Evolutionary conservation across 2,329 filamentous ascomycete genomes (phyloP), one percentile per base, ranked within the genome.

Genomic region (Talaromyces pinophilus): DNA sequence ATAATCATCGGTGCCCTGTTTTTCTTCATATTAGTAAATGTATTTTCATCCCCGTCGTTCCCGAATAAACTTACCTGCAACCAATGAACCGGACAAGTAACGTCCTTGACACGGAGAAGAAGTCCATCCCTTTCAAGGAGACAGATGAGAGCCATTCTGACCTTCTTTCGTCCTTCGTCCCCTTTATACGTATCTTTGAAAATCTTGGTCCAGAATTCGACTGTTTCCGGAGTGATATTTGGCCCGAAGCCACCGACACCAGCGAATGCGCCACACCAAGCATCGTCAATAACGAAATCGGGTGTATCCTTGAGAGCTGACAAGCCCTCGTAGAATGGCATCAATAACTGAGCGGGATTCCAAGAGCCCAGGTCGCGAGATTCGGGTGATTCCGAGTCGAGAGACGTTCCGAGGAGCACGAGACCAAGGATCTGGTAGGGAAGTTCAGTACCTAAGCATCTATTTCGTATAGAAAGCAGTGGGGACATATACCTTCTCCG

Each of bases 1-100:
- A 33, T 54, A 62, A 46, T 67, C 65, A 42, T 67, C 65, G 6
- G 61, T 61, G 11, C 65, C 61, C 61, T 67, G 38, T 64, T 64
- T 35, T 30, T 3, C 19, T 17, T 38, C 5, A 17, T 13, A 13
- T 25, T 50, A 25, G 33, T 82, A 72, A 66, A 80, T 4, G 10
- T 8, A 30, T 17, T 5, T 5, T 13, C 22, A 40, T 63, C 25
- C 19, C 82, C 25, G 82, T 80, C 8, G 68, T 73, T 70, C 83
- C 83, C 80, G 13, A 72, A 42, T 8, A 48, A 30, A 50, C 65
- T 80, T 22, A 81, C 78, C 71, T 79, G 63, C 68, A 83, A 67
- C 82, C 81, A 83, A 62, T 82, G 70, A 6, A 84, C 81, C 1
- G 82, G 82, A 72, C 81, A 83, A 60, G 70, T 72, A 4, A 84